Conservation (phyloP, 495 filamentous ascomycete genomes). For the Penicillium bovifimosum region DNA sequence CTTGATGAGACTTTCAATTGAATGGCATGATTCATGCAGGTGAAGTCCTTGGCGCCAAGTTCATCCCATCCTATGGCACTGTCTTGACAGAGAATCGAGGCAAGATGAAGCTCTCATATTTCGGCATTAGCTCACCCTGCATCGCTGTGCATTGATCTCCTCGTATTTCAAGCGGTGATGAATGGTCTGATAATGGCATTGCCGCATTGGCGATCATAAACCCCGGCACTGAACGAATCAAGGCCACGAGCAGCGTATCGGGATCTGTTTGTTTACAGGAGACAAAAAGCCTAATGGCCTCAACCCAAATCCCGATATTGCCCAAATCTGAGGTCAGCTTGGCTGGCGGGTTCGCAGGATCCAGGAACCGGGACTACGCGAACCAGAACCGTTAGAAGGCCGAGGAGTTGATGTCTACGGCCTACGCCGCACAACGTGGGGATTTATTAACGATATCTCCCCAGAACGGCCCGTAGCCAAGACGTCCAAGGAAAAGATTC, state of each 20-base stretch:
- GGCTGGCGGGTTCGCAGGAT: neutral
- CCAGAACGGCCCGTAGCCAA: neutral
- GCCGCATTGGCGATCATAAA: conserved; percentile 1
- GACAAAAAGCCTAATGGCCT: neutral
- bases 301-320: neutral
- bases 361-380: neutral
- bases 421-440: neutral
- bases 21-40: conserved; percentile 5
- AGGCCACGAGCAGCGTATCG: neutral
- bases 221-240: neutral
- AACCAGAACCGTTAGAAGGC: neutral
- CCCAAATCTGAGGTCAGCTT: neutral
- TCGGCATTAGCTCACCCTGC: neutral
- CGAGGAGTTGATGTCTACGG: neutral
- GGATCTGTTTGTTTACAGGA: neutral
- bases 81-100: neutral
- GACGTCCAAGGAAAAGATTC: conserved; percentile 1
- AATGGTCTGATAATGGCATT: neutral
- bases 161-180: neutral
- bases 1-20: neutral
- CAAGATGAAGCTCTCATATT: conserved; percentile 5
- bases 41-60: neutral
- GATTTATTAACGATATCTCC: neutral
- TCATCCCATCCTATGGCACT: neutral
- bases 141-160: neutral